phyloP scores from a whole-genome alignment of 202 grass and related monocot species.

The Setaria viridis region DNA sequence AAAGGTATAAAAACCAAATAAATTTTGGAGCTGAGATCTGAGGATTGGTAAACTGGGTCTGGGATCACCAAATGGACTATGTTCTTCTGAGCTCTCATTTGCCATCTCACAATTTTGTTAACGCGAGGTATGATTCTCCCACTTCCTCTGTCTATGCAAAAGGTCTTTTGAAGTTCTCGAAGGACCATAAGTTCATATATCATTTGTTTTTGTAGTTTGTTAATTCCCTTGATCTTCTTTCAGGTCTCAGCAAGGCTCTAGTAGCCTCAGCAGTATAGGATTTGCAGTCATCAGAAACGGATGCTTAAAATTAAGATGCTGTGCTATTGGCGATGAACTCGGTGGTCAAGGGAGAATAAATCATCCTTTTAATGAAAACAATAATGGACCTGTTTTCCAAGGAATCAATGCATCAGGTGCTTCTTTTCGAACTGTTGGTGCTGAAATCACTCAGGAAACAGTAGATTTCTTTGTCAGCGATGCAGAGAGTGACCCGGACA shows the following conservation, averaged over 20 bases:
- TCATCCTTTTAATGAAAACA: constrained; percentile 51
- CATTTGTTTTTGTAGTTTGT: background rate
- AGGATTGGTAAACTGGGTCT: constrained; percentile 20
- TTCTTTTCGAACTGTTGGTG: constrained; percentile 73
- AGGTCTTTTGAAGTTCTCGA: background rate
- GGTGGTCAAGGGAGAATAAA: constrained; percentile 43
- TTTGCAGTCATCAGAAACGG: constrained; percentile 65
- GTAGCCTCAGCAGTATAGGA: constrained; percentile 53
- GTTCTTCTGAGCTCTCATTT: constrained; percentile 66
- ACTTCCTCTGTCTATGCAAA: background rate
- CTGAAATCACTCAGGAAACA: constrained; percentile 91
- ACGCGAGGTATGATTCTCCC: constrained; percentile 50
- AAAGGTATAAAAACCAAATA: constrained; percentile 61
- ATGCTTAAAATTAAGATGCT: constrained; percentile 64
- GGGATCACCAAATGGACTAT: constrained; percentile 68
- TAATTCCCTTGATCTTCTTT: constrained; percentile 1
- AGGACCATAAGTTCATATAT: constrained; percentile 10
- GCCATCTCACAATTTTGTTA: constrained; percentile 48
- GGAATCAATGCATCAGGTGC: constrained; percentile 42
- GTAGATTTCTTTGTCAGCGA: constrained; percentile 88
- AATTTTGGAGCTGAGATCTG: background rate
- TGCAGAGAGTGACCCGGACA: constrained; percentile 80
- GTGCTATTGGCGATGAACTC: constrained; percentile 52
- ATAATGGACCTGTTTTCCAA: constrained; percentile 68
- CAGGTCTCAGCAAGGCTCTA: constrained; percentile 65